phyloP scores from a whole-genome alignment of 2,329 filamentous ascomycete genomes.

The Karstenula rhodostoma region DNA sequence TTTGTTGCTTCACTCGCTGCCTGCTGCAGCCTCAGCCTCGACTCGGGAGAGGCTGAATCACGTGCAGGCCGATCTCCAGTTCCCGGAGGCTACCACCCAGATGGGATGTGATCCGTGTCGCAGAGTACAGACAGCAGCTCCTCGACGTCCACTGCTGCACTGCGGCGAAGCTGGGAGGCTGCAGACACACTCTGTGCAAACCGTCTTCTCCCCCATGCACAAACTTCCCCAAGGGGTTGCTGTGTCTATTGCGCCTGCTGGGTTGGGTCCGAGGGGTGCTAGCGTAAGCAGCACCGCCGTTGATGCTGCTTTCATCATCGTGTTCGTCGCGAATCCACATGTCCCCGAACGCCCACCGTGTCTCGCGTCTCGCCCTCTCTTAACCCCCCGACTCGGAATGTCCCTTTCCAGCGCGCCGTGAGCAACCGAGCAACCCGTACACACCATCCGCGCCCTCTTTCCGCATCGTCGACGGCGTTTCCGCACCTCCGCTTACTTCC shows the following conservation, averaged over 20 bases:
- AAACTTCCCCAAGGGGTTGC: not conserved
- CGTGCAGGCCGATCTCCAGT: conserved; percentile 1
- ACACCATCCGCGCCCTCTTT: conserved; percentile 2
- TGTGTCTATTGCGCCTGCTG: not conserved
- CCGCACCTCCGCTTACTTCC: conserved; percentile 20
- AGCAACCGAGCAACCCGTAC: conserved; percentile 7
- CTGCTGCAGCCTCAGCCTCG: not conserved
- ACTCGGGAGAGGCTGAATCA: conserved; percentile 5
- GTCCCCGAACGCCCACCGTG: conserved; percentile 10
- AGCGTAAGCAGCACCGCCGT: conserved; percentile 12
- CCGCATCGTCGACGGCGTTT: conserved; percentile 11
- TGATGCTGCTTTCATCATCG: conserved; percentile 18
- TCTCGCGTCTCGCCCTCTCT: conserved; percentile 16
- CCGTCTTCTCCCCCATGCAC: not conserved
- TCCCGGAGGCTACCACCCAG: not conserved
- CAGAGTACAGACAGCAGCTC: not conserved
- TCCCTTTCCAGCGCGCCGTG: conserved; percentile 12
- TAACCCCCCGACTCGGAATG: conserved; percentile 14
- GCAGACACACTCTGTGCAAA: not conserved
- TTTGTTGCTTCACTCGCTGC: conserved; percentile 7
- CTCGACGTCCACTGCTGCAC: not conserved
- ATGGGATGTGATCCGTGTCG: not conserved
- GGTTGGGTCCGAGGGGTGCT: not conserved
- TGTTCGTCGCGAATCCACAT: conserved; percentile 10
- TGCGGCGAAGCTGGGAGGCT: conserved; percentile 4